Base-by-base conservation (phyloP, 2,329 filamentous ascomycete species). In the Dothistroma septosporum region DNA sequence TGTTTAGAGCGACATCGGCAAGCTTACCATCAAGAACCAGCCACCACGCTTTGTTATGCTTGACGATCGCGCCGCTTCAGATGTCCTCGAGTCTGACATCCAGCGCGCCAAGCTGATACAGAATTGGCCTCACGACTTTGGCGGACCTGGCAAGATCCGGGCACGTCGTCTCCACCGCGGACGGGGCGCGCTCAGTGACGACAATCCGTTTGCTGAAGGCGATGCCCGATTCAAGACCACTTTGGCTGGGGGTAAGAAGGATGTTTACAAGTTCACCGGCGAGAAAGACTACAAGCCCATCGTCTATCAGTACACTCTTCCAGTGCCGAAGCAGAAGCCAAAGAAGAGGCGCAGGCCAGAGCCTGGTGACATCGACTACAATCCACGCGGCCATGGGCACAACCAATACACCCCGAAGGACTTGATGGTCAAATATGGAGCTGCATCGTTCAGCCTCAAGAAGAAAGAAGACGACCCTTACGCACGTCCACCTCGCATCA, bases 91-190 rank as follows among this genome's bases (percentile, higher is more conserved):
- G 6, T 74, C 74, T 24, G 66, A 73, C 24, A 68, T 68, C 11
- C 64, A 67, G 16, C 60, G 62, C 12, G 53, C 61, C 28, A 62
- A 64, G 19, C 73, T 74, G 55, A 68, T 58, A 1, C 54, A 63
- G 16, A 74, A 65, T 58, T 79, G 76, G 77, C 66, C 72, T 0
- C 72, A 72, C 49, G 77, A 79, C 66, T 78, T 78, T 64, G 68
- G 69, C 21, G 61, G 65, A 5, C 59, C 67, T 16, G 75, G 75
- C 9, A 67, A 66, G 19, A 66, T 78, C 53, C 71, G 67, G 16
- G 50, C 61, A 2, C 65, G 62, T 14, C 70, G 77, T n/a, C 58
- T 63, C 21, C 75, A 77, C 57, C 68, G 76, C n/a, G 77, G 76
- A 4, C 72, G 75, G 4, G 64, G 73, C 10, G 76, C 75, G 2